Conservation (phyloP, 257 asterid genomes). For the Oldenlandia corymbosa region DNA sequence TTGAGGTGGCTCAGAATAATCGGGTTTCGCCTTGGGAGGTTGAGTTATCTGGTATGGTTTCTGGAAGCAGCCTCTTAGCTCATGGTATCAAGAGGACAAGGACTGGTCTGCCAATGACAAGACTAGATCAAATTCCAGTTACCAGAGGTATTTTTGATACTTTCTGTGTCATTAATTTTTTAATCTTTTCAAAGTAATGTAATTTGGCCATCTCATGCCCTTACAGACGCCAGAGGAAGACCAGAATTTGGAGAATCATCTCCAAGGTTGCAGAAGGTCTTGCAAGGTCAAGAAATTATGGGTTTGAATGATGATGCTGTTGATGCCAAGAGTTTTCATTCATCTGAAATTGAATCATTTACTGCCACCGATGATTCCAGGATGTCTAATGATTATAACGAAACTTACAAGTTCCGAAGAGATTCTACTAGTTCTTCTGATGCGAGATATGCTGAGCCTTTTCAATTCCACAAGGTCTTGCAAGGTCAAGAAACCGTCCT, state of each 20-base stretch:
- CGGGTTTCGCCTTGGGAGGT: conserved; percentile 99
- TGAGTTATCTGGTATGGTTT: conserved; percentile 56
- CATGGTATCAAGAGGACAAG: conserved; percentile 77
- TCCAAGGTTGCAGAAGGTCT: conserved; percentile 92
- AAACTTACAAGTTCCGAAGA: conserved; percentile 27
- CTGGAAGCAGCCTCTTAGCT: conserved; percentile 55
- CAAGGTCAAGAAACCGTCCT: conserved; percentile 95
- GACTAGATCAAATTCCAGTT: conserved; percentile 47
- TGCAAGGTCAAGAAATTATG: conserved; percentile 99
- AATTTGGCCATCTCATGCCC: conserved; percentile 6
- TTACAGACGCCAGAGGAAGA: conserved; percentile 57
- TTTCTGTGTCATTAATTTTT: too few relatives aligned
- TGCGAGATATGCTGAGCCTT: conserved; percentile 44
- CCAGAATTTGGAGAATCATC: conserved; percentile 77
- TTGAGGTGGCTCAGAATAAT: conserved; percentile 59
- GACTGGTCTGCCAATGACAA: conserved; percentile 47
- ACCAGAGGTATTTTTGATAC: conserved; percentile 37
- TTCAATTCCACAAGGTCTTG: conserved; percentile 82
- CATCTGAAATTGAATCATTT: conserved; percentile 41
- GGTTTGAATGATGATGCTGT: conserved; percentile 40
- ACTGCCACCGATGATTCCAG: conserved; percentile 34
- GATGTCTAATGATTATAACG: conserved; percentile 27
- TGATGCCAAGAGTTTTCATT: conserved; percentile 42
- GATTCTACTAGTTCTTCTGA: conserved; percentile 34
- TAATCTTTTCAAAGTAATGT: neutral